Conservation (phyloP, 2,329 filamentous ascomycete genomes). For the Lanzia echinophila region DNA sequence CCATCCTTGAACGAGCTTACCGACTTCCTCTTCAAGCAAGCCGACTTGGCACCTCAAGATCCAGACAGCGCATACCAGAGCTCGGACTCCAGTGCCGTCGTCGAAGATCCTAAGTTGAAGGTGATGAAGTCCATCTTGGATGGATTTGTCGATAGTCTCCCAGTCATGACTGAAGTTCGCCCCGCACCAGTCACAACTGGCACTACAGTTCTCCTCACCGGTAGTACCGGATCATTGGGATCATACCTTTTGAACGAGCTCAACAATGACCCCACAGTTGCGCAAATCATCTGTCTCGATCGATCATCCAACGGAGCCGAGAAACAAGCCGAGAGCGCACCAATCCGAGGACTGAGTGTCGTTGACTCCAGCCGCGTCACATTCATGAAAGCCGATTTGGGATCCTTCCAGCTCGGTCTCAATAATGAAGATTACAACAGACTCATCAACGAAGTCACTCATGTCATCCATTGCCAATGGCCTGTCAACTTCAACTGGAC, state of each 20-base stretch:
- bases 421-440: constrained; percentile 5
- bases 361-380: constrained; percentile 35
- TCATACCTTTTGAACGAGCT: constrained; percentile 39
- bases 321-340: constrained; percentile 29
- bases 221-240: constrained; percentile 42
- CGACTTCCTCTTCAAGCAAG: constrained; percentile 7
- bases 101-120: constrained; percentile 3
- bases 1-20: constrained; percentile 10
- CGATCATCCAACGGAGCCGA: constrained; percentile 32
- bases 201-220: constrained; percentile 35
- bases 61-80: constrained; percentile 11
- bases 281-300: constrained; percentile 42
- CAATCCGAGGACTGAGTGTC: constrained; percentile 32
- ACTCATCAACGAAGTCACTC: constrained; percentile 30
- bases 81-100: constrained; percentile 3
- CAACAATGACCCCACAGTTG: constrained; percentile 30
- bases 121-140: constrained; percentile 10
- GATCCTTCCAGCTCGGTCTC: constrained; percentile 43
- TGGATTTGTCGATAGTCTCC: constrained; percentile 10
- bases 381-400: constrained; percentile 43
- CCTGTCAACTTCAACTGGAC: constrained; percentile 33
- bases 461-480: constrained; percentile 38
- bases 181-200: neutral
- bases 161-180: neutral
- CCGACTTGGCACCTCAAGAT: constrained; percentile 5